Conservation (phyloP, 108 stramenopile species). For the Pseudonitzschia multistriata region DNA sequence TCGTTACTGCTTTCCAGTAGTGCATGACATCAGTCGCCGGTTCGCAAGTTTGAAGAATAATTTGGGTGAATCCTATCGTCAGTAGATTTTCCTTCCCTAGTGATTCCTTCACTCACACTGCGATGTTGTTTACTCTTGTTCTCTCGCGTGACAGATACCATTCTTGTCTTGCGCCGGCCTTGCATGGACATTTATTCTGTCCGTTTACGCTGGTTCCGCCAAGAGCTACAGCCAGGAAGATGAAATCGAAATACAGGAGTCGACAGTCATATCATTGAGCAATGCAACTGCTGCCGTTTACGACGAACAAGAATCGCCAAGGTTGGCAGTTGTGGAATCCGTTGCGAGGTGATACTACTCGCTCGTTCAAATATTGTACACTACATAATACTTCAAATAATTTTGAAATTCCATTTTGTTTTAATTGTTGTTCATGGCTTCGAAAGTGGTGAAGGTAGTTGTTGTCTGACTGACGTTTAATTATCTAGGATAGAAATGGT, state of each 20-base stretch:
- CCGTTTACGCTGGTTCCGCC: constrained; percentile 56
- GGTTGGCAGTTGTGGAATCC: background rate
- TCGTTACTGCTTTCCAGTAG: no score
- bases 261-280: background rate
- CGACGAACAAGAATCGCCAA: background rate
- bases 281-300: background rate
- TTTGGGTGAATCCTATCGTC: no score
- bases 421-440: no score
- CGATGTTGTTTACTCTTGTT: background rate
- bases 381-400: background rate
- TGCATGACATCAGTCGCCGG: no score
- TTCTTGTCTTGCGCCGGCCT: constrained; percentile 60
- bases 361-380: background rate
- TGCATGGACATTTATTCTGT: constrained; percentile 64
- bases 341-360: background rate
- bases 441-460: no score
- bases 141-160: constrained; percentile 33
- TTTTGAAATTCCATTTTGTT: no score
- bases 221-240: constrained; percentile 22
- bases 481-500: no score
- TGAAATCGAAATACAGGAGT: background rate
- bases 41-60: no score
- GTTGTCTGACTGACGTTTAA: no score
- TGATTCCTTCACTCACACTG: no score
- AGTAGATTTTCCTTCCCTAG: no score